Percentiles rank a stretch among this genome's conserved stretches.
Evolutionary conservation across 768 basidiomycete species (phyloP).

Genomic region (Mycena haematopus): DNA sequence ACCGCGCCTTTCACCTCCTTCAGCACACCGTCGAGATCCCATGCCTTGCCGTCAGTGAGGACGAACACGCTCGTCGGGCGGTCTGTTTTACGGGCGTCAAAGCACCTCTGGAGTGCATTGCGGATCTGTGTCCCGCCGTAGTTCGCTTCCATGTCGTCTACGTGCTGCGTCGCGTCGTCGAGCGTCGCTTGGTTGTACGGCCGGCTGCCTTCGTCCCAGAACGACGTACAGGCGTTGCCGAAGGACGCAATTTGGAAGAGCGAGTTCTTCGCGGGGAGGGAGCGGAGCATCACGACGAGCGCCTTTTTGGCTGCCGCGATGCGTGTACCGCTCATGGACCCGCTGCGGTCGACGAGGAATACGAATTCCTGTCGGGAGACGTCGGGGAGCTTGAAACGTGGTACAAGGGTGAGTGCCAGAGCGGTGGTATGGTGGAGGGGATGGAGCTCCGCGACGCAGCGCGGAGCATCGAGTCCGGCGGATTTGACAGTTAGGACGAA

Average conservation of each 20-base stretch:
- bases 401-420: slow-evolving; percentile 50
- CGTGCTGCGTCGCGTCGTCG: slow-evolving; percentile 35
- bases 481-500: slow-evolving; percentile 49
- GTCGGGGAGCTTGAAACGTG: slow-evolving; percentile 44
- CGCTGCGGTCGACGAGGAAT: slow-evolving; percentile 54
- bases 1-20: slow-evolving; percentile 31
- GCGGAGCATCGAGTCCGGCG: slow-evolving; percentile 45
- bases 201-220: slow-evolving; percentile 41
- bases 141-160: slow-evolving; percentile 41
- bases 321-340: slow-evolving; percentile 42
- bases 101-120: slow-evolving; percentile 38
- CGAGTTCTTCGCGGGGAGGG: slow-evolving; percentile 42
- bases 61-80: slow-evolving; percentile 50
- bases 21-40: slow-evolving; percentile 25
- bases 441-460: slow-evolving; percentile 47
- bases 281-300: slow-evolving; percentile 45
- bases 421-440: slow-evolving; percentile 36
- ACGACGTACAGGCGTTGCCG: slow-evolving; percentile 25
- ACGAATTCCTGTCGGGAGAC: slow-evolving; percentile 49
- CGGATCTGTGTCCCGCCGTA: slow-evolving; percentile 49
- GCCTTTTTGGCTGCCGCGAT: slow-evolving; percentile 46
- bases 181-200: slow-evolving; percentile 35
- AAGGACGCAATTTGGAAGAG: slow-evolving; percentile 54
- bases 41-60: slow-evolving; percentile 50
- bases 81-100: slow-evolving; percentile 36